Conservation (phyloP, 1,284 basidiomycete genomes). For the Ceratobasidium sp. region DNA sequence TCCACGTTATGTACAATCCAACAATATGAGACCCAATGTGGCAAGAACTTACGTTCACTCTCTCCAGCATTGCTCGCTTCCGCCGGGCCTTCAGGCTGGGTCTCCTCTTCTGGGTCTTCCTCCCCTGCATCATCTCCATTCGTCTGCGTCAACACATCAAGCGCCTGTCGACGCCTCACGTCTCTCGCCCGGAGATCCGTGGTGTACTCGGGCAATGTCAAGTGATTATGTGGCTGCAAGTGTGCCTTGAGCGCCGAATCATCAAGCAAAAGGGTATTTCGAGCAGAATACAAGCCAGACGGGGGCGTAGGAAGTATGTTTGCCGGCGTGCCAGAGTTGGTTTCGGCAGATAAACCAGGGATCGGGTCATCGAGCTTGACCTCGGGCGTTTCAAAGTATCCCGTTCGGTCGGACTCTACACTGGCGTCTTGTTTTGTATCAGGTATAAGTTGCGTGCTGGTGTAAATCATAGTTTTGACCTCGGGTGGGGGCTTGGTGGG, state of each 20-base stretch:
- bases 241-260: slow-evolving; percentile 79
- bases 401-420: slow-evolving; percentile 10
- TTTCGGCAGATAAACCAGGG: slow-evolving; percentile 31
- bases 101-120: background rate
- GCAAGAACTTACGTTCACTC: background rate
- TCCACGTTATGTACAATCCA: background rate
- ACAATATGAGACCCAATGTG: background rate
- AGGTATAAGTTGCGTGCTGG: slow-evolving; percentile 19
- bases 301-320: background rate
- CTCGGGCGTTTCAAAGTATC: slow-evolving; percentile 13
- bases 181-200: slow-evolving; percentile 44
- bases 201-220: slow-evolving; percentile 74
- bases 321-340: slow-evolving; percentile 2
- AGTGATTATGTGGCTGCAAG: slow-evolving; percentile 81
- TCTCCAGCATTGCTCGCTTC: background rate
- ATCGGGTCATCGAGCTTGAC: slow-evolving; percentile 25
- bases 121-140: slow-evolving; percentile 38
- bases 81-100: slow-evolving; percentile 15
- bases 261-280: slow-evolving; percentile 79
- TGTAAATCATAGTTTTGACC: slow-evolving; percentile 7
- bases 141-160: slow-evolving; percentile 42
- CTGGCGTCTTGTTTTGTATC: background rate
- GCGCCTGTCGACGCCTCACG: slow-evolving; percentile 10
- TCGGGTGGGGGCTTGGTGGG: slow-evolving; percentile 35
- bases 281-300: slow-evolving; percentile 58